Percentiles rank a stretch among this genome's conserved stretches.
Conservation (phyloP, 306 rosid species). For the Quercus gilva region DNA sequence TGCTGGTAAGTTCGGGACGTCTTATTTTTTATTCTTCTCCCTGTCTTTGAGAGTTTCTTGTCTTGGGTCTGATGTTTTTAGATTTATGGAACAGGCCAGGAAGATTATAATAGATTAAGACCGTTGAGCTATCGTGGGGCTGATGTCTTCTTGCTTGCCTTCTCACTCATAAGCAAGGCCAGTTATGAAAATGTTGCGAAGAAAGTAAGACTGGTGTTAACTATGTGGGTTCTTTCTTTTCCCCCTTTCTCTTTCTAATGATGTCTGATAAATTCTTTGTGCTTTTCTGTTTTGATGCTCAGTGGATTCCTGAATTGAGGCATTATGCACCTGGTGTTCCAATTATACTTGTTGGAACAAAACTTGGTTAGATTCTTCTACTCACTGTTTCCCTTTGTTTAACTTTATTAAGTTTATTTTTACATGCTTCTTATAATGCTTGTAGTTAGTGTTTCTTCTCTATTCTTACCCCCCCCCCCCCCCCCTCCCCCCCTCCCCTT, state of each 20-base stretch:
- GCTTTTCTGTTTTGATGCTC: slow-evolving; percentile 14
- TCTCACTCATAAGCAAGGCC: slow-evolving; percentile 97
- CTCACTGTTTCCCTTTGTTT: slow-evolving; percentile 13
- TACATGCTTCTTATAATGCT: neutral
- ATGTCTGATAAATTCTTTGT: neutral
- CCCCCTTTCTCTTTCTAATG: neutral
- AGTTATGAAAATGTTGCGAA: slow-evolving; percentile 96
- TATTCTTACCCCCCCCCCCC: neutral
- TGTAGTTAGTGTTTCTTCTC: neutral
- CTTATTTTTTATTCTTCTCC: neutral
- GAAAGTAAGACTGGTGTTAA: slow-evolving; percentile 52
- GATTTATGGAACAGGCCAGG: slow-evolving; percentile 78
- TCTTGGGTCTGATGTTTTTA: slow-evolving; percentile 33
- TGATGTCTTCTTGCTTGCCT: slow-evolving; percentile 90
- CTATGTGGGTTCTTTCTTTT: neutral
- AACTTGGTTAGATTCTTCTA: slow-evolving; percentile 78
- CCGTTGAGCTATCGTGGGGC: slow-evolving; percentile 99
- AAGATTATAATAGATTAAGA: slow-evolving; percentile 93
- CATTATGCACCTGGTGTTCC: slow-evolving; percentile 99
- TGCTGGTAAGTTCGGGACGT: slow-evolving; percentile 57
- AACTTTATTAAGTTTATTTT: neutral
- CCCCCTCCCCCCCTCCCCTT: too few species aligned
- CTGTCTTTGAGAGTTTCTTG: neutral
- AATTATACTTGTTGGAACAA: slow-evolving; percentile 91
- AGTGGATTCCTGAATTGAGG: slow-evolving; percentile 98